These are phyloP conservation scores for Mortierella antarctica DNA, from an alignment of 192 early-diverging fungal species.

Conservation along the genomic window DNA sequence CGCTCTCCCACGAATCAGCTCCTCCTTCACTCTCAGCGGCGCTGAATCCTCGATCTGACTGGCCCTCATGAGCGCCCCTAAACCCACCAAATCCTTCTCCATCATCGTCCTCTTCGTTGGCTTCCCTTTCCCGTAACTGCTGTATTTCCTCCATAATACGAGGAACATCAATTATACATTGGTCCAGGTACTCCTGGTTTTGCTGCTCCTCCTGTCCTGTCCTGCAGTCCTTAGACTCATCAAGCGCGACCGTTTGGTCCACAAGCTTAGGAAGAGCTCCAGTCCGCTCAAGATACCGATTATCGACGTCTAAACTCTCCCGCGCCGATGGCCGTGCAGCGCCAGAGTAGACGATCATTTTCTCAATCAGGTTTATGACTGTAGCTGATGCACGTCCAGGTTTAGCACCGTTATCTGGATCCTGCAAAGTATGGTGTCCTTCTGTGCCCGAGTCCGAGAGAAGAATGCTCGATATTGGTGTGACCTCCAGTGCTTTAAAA, in stretches of 20 bases:
- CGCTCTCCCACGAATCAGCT: neutral
- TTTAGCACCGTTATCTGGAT: neutral
- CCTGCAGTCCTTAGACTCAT: neutral
- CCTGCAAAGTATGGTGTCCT: neutral
- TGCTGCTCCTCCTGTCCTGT: neutral
- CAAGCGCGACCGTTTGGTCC: neutral
- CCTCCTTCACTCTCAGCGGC: neutral
- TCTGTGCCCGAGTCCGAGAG: neutral
- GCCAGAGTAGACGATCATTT: conserved; percentile 28
- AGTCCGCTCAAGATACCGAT: conserved; percentile 7
- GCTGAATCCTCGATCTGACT: neutral
- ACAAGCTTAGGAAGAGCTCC: neutral
- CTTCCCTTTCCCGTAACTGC: neutral
- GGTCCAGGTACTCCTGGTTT: neutral
- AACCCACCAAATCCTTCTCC: neutral
- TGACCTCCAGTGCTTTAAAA: conserved; percentile 27
- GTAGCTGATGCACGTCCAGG: conserved; percentile 3
- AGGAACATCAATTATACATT: conserved; percentile 15
- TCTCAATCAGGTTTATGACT: conserved; percentile 24
- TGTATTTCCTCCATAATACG: conserved; percentile 4
- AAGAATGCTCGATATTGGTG: conserved; percentile 16
- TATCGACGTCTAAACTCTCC: conserved; percentile 15
- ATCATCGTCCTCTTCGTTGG: conserved; percentile 10
- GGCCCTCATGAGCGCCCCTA: neutral
- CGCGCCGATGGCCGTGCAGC: conserved; percentile 14